Evolutionary conservation across 2,329 filamentous ascomycete species (phyloP), one percentile per base, ranked within the genome.

Genomic region (Calonectria pseudoturangicola): DNA sequence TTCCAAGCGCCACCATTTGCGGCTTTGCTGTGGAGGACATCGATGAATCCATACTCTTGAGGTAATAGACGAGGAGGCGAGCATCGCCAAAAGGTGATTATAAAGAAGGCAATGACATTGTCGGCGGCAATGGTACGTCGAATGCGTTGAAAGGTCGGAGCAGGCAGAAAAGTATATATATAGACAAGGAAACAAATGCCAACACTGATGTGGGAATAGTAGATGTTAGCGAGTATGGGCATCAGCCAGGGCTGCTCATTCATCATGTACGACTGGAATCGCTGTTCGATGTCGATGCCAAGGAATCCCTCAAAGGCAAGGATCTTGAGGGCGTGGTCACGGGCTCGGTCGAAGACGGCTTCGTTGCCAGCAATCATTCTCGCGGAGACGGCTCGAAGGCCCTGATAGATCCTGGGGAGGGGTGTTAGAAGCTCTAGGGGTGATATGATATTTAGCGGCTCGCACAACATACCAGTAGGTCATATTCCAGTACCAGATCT

Each of bases 51-150:
- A 18, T 88, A 87, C 67, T 85, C 81, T 12, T 77, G 74, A 1
- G 86, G 86, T 0, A 89, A 82, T n/a, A 89, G 79, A 3, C 87
- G 84, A 0, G 87, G 88, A 2, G 88, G 87, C 69, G 82, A 84
- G 79, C 87, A 88, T 21, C 87, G 85, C 84, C 86, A 89, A 2
- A 84, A 43, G 0, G 86, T 86, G 18, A 89, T 80, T 58, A 88
- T 83, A 58, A 85, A 77, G 60, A 89, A 89, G 9, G 87, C 86
- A 62, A 89, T 81, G 30, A 83, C 82, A 60, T 89, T 89, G 68
- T 87, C 83, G 4, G 86, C 73, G n/a, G 88, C 88, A 50, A 89
- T 80, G 0, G 87, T 86, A 28, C 88, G 86, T 39, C 87, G 84
- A 25, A 87, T 84, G 0, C 80, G 80, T 63, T 83, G 83, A 74